Base-by-base conservation (phyloP, 768 basidiomycete genomes). In the Boletellus ananiceps region DNA sequence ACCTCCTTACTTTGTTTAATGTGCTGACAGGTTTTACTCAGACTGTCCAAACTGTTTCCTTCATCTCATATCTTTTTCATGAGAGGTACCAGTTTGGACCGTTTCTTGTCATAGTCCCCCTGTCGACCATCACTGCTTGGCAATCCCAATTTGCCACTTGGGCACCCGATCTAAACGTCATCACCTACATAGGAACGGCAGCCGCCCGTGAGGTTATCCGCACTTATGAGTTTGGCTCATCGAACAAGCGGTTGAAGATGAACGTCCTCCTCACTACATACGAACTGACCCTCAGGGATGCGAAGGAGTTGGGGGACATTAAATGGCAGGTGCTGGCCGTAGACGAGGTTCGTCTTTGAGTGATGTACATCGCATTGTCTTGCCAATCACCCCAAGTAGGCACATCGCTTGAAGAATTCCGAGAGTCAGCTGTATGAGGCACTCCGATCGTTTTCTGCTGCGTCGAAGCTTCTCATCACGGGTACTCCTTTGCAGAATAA, bases 401-500 rank as follows among this genome's bases (percentile, higher is more conserved):
- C 96, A 3, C 96, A 99, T 72, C 90, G 96, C 14, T 69, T 99
- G 58, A 99, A 99, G 77, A 98, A 99, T 69, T 91, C 89, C 47
- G 96, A 98, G 68, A 92, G 90, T 58, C 94, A 97, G 71, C 68
- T 99, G 46, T 98, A 98, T 69, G 93, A 98, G 65, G 94, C 94
- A 5, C 75, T 99, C 47, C 77, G 82, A 61, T 81, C 88, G 54
- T 99, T 98, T 74, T 79, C 83, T 40, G 86, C 93, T 38, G 86
- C 88, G 4, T 93, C 89, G 33, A 93, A 95, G 71, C 78, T 99
- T 48, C 82, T 99, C 59, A 98, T 99, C 65, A 99, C 96, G 1
- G 96, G 96, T 14, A 99, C 96, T 2, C 96, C 96, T 21, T 74
- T 99, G 47, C 96, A 99, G 69, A 99, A 99, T 73, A 99, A 96